Base-by-base conservation (phyloP, 495 filamentous ascomycete species). In the Daldinia bambusicola region DNA sequence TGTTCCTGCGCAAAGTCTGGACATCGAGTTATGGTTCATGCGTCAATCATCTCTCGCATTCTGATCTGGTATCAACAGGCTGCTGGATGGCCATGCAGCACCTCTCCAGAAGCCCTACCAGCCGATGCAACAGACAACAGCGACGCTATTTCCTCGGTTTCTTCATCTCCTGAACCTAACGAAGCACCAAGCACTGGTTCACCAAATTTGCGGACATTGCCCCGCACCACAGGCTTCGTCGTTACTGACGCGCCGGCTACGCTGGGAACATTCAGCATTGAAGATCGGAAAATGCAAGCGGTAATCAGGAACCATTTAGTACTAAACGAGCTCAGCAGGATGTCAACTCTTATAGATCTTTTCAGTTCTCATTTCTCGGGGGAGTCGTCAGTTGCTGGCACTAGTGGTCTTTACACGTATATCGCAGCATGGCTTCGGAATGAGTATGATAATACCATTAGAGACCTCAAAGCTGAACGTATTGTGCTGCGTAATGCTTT, bases 1-100 rank as follows among this genome's bases (percentile, higher is more conserved):
- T 48, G 43, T 10, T 48, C 43, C 22, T 48, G 43, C 43, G 43
- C 43, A 0, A 48, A 48, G 43, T 48, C 43, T 22, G 43, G 43
- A 8, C 43, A 48, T 22, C 18, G 43, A 48, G 16, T 48, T 22
- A 48, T 48, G 43, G 43, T 48, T 4, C 43, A 48, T 22, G 43
- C 43, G 22, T 48, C 43, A 48, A 48, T 48, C 43, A 48, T 48
- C 18, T 48, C 43, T 22, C 18, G 43, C 16, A 48, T 48, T 6
- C 22, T 48, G 20, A 48, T 48, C 18, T 48, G 43, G 43, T 48
- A 48, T 22, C 43, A 48, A 9, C 43, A 48, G 43, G 43, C 43
- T 0, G 43, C 43, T 22, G 43, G 43, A 22, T 48, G 43, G 43
- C 18, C 16, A 7, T 45, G 41, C 18, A 45, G n/a, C 6, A 45